Percentiles rank a stretch among this genome's conserved stretches.
These are phyloP conservation scores for Radiomyces spectabilis DNA, from an alignment of 192 early-diverging fungal genomes.

Conservation along the genomic window DNA sequence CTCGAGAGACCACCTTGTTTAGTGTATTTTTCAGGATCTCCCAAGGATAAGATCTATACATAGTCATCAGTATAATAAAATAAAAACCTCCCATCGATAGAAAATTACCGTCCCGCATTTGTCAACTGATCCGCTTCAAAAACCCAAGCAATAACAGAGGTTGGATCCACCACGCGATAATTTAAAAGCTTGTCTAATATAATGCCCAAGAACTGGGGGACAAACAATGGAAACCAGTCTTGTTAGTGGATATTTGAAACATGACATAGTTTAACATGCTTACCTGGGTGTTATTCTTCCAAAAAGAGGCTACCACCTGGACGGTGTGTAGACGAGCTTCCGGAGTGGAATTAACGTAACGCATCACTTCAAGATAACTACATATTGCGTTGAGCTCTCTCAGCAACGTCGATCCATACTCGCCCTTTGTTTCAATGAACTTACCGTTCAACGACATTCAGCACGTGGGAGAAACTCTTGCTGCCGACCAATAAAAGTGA, in stretches of 20 bases:
- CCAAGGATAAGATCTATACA: constrained; percentile 66
- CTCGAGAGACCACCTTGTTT: constrained; percentile 79
- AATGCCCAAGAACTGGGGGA: constrained; percentile 73
- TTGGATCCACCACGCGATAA: constrained; percentile 88
- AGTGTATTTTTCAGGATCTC: constrained; percentile 80
- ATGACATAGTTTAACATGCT: not conserved
- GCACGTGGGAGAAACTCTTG: constrained; percentile 90
- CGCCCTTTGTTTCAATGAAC: not conserved
- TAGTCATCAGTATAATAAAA: not conserved
- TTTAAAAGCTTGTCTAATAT: constrained; percentile 91
- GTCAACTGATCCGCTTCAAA: constrained; percentile 48
- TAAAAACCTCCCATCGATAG: no score
- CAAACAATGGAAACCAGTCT: not conserved
- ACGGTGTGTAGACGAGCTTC: constrained; percentile 72
- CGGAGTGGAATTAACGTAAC: constrained; percentile 45
- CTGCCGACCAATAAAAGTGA: constrained; percentile 80
- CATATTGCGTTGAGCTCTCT: not conserved
- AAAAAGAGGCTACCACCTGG: constrained; percentile 74
- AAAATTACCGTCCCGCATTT: constrained; percentile 30
- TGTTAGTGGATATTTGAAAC: not conserved
- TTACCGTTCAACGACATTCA: constrained; percentile 87
- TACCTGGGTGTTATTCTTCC: constrained; percentile 76
- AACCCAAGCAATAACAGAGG: constrained; percentile 72
- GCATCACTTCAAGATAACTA: constrained; percentile 60
- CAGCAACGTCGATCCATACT: not conserved